phyloP scores from a whole-genome alignment of 2,329 filamentous ascomycete species.

The Lasiodiplodia sp. region DNA sequence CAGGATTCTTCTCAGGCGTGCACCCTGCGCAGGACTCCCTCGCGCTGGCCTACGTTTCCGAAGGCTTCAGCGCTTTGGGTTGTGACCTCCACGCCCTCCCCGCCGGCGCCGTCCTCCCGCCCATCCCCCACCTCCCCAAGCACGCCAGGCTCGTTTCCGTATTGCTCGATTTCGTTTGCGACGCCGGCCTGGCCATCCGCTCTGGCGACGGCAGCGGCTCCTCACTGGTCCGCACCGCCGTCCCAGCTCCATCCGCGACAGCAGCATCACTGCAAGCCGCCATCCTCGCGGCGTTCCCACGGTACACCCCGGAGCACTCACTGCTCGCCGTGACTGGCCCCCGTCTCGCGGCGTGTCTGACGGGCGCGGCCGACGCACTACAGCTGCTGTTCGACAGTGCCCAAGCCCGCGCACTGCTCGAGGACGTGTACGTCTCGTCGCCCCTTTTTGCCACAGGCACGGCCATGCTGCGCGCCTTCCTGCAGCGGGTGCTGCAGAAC shows the following conservation, averaged over 20 bases:
- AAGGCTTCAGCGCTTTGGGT: constrained; percentile 15
- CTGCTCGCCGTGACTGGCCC: constrained; percentile 14
- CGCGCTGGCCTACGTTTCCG: constrained; percentile 13
- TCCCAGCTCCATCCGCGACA: background rate
- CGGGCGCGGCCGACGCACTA: constrained; percentile 6
- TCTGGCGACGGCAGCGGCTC: background rate
- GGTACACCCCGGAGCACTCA: constrained; percentile 12
- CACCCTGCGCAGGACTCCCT: constrained; percentile 4
- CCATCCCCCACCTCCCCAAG: background rate
- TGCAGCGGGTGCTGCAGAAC: constrained; percentile 15
- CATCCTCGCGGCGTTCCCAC: constrained; percentile 8
- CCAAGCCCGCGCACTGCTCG: constrained; percentile 39
- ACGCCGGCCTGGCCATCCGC: background rate
- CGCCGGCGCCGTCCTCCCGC: background rate
- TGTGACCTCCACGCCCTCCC: constrained; percentile 3
- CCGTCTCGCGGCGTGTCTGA: constrained; percentile 23
- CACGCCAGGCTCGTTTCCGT: background rate
- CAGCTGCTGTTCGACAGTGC: constrained; percentile 29
- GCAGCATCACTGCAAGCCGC: background rate
- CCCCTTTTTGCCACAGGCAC: constrained; percentile 34
- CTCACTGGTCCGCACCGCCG: too few relatives aligned
- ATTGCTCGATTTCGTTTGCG: background rate
- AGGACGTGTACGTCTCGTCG: constrained; percentile 47
- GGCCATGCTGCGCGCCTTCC: constrained; percentile 33
- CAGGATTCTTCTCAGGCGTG: background rate